Conservation (phyloP, 2,329 filamentous ascomycete species). For the Neofusicoccum umdonicola region DNA sequence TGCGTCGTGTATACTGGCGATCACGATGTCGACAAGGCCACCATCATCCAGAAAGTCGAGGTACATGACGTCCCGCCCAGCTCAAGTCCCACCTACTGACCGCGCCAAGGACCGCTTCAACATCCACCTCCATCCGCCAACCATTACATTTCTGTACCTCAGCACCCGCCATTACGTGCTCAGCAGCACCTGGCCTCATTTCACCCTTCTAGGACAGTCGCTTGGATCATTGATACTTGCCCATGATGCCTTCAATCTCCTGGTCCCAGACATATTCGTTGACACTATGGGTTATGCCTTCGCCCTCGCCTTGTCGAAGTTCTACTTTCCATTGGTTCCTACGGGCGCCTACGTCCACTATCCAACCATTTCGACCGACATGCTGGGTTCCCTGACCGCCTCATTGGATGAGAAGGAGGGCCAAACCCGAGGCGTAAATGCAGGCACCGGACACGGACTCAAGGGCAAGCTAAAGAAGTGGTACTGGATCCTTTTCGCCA, state of each 20-base stretch:
- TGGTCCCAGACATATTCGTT: conserved; percentile 90
- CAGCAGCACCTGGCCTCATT: conserved; percentile 81
- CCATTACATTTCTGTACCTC: conserved; percentile 85
- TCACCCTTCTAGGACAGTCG: conserved; percentile 92
- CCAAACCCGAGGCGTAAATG: conserved; percentile 64
- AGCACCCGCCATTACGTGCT: conserved; percentile 84
- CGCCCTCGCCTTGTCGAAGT: conserved; percentile 75
- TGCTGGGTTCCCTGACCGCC: conserved; percentile 76
- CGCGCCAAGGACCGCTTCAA: conserved; percentile 69
- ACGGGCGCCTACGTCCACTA: conserved; percentile 97
- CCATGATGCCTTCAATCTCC: conserved; percentile 87
- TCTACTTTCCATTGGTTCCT: conserved; percentile 75
- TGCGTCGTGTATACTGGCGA: conserved; percentile 96
- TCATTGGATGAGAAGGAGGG: conserved; percentile 36
- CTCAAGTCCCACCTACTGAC: not conserved
- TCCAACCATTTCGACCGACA: conserved; percentile 96
- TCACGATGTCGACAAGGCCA: conserved; percentile 77
- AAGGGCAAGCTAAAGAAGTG: conserved; percentile 69
- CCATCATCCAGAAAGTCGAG: conserved; percentile 75
- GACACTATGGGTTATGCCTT: conserved; percentile 99
- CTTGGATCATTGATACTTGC: conserved; percentile 83
- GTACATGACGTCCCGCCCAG: conserved; percentile 41
- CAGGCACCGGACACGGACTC: conserved; percentile 72
- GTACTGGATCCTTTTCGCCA: conserved; percentile 87
- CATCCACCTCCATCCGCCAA: conserved; percentile 80